Conservation (phyloP, 169 alveolate species). For the Perkinsus marinus region DNA sequence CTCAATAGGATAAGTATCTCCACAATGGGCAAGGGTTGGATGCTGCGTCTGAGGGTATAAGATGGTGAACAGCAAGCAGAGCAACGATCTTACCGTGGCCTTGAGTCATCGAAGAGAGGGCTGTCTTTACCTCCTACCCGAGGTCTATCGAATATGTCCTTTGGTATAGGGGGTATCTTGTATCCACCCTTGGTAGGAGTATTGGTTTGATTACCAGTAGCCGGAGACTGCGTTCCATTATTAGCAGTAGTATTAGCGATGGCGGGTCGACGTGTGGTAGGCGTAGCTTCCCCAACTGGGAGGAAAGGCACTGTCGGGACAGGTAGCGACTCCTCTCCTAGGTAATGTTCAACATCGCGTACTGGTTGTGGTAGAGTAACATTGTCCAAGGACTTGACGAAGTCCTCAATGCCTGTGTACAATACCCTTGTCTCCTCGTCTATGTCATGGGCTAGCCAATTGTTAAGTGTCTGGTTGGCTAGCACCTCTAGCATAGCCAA, state of each 20-base stretch:
- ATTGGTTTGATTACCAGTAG: neutral
- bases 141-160: neutral
- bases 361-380: no score
- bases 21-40: neutral
- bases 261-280: no score
- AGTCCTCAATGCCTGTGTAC: no score
- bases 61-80: neutral
- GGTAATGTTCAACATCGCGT: no score
- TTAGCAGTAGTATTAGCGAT: no score
- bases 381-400: no score
- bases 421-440: neutral
- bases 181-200: neutral
- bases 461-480: neutral
- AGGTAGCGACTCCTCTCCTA: no score
- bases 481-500: neutral
- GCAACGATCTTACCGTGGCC: neutral
- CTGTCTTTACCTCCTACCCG: neutral
- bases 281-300: no score
- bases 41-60: neutral
- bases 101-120: neutral
- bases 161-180: neutral
- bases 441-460: neutral
- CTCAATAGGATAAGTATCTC: neutral
- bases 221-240: no score
- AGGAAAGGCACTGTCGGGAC: no score